phyloP scores from a whole-genome alignment of 2,329 filamentous ascomycete genomes.

The Verticillium nubilum region DNA sequence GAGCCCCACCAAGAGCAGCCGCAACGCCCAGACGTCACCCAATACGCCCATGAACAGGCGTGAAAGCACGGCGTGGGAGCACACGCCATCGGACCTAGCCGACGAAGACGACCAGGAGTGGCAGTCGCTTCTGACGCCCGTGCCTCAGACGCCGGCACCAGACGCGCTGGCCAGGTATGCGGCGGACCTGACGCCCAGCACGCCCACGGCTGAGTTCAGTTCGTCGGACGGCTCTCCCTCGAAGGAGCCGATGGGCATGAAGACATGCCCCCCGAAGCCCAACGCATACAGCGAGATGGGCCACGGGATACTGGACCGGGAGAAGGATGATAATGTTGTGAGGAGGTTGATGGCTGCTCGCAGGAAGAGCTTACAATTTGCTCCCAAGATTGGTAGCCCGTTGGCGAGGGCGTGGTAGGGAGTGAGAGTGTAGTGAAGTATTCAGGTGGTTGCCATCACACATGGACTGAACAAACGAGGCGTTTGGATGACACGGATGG shows the following conservation, averaged over 20 bases:
- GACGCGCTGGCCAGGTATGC: constrained; percentile 49
- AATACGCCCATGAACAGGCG: constrained; percentile 46
- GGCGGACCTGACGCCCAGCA: constrained; percentile 40
- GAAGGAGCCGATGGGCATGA: constrained; percentile 34
- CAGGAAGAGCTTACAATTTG: constrained; percentile 73
- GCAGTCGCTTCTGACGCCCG: constrained; percentile 44
- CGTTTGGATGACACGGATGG: background rate
- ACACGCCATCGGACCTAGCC: constrained; percentile 42
- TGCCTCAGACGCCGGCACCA: constrained; percentile 54
- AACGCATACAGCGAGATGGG: constrained; percentile 32
- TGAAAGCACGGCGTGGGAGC: constrained; percentile 50
- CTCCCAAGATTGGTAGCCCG: constrained; percentile 69
- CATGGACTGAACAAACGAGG: background rate
- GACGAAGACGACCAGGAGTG: constrained; percentile 33
- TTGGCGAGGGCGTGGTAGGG: constrained; percentile 51
- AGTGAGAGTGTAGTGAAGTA: background rate
- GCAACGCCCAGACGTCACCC: constrained; percentile 30
- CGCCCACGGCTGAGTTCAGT: constrained; percentile 29
- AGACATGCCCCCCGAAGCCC: constrained; percentile 51
- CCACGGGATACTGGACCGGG: constrained; percentile 36
- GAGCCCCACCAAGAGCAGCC: constrained; percentile 25
- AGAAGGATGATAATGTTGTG: constrained; percentile 52
- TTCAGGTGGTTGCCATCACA: background rate
- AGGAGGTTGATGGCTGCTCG: constrained; percentile 65
- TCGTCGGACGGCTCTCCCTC: constrained; percentile 27